These are phyloP conservation scores for Eruca vesicaria DNA, from an alignment of 441 rosid genomes.

Conservation along the genomic window DNA sequence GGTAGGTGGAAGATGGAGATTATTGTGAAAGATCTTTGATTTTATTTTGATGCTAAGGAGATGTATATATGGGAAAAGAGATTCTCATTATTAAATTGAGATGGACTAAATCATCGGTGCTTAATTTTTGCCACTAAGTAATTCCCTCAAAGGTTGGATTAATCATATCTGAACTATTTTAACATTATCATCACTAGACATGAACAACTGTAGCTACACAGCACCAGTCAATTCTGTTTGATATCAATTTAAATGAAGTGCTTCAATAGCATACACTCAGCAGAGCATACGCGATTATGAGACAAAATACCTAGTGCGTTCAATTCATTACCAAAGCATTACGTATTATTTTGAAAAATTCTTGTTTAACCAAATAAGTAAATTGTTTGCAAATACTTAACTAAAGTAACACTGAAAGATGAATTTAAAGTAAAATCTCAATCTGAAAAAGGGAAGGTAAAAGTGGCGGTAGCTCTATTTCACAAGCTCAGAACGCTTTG, in stretches of 20 bases:
- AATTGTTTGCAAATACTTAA: neutral
- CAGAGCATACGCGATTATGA: neutral
- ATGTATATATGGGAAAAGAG: no score
- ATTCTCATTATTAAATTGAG: no score
- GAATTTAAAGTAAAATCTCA: neutral
- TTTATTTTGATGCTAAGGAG: no score
- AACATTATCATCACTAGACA: neutral
- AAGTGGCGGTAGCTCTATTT: no score
- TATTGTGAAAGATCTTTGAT: no score
- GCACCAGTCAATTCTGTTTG: neutral
- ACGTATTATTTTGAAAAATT: neutral
- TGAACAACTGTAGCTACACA: neutral
- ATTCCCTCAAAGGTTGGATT: neutral
- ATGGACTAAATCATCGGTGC: no score
- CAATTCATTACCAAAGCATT: neutral
- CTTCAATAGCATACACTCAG: neutral
- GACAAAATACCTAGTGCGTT: neutral
- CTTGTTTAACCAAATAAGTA: neutral
- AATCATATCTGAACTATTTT: neutral
- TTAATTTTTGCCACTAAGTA: neutral
- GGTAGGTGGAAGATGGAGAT: neutral
- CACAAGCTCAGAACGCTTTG: neutral
- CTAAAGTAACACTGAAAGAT: neutral
- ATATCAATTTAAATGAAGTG: neutral
- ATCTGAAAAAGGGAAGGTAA: no score